phyloP scores from a whole-genome alignment of 805 yeast genomes.

The Wickerhamomyces canadensis region DNA sequence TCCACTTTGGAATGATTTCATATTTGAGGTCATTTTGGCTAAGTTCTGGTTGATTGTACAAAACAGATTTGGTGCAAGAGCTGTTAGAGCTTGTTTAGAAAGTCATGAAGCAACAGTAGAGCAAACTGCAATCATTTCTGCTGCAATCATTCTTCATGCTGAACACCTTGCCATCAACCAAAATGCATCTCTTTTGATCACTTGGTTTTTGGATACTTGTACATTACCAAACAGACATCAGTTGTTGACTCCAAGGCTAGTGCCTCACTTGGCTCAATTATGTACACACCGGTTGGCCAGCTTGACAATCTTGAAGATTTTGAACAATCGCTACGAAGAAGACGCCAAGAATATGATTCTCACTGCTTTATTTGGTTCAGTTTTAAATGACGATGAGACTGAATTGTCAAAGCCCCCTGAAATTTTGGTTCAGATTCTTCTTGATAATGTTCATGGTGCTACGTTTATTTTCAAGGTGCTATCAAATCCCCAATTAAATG shows the following conservation, averaged over 20 bases:
- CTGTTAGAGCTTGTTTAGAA: slow-evolving; percentile 89
- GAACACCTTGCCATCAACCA: slow-evolving; percentile 75
- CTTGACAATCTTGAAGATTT: slow-evolving; percentile 71
- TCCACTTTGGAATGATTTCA: slow-evolving; percentile 81
- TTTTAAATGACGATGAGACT: slow-evolving; percentile 17
- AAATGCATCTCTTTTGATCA: slow-evolving; percentile 83
- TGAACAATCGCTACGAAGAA: slow-evolving; percentile 62
- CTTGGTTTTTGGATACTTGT: slow-evolving; percentile 93
- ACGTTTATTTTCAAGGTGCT: slow-evolving; percentile 76
- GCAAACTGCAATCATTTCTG: slow-evolving; percentile 67
- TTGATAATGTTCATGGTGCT: slow-evolving; percentile 65
- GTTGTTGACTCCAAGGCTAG: slow-evolving; percentile 55
- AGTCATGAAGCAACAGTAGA: slow-evolving; percentile 61
- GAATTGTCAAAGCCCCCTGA: slow-evolving; percentile 34
- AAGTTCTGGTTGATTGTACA: slow-evolving; percentile 76
- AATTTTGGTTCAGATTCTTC: slow-evolving; percentile 51
- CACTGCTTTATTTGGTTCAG: slow-evolving; percentile 58
- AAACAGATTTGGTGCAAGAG: slow-evolving; percentile 93
- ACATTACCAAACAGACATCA: slow-evolving; percentile 57
- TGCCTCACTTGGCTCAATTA: slow-evolving; percentile 56
- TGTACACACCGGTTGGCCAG: slow-evolving; percentile 83
- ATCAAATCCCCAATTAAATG: slow-evolving; percentile 63
- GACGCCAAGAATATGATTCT: slow-evolving; percentile 57
- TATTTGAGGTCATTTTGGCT: slow-evolving; percentile 75
- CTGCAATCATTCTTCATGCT: slow-evolving; percentile 71